Percentiles rank a stretch among this genome's conserved stretches.
Evolutionary conservation across 768 basidiomycete species (phyloP).

Genomic region (Boletus sp.): DNA sequence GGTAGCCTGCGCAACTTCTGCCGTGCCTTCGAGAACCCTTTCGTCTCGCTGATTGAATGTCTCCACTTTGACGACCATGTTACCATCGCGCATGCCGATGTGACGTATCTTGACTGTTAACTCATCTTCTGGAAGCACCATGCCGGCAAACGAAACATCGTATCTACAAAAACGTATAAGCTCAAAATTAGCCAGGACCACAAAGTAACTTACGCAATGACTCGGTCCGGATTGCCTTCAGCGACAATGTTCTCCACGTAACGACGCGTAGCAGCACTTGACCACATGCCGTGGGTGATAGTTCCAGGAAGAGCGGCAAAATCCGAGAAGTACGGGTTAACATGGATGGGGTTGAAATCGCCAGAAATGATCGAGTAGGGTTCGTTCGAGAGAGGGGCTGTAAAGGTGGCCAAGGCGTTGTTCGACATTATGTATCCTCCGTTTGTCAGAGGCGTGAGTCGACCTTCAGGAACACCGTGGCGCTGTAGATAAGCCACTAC

Average conservation of each 20-base stretch:
- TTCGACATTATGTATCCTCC: constrained; percentile 84
- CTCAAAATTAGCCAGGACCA: not conserved
- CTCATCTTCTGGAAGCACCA: constrained; percentile 91
- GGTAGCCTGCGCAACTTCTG: constrained; percentile 88
- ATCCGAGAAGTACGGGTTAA: constrained; percentile 97
- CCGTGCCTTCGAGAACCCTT: constrained; percentile 88
- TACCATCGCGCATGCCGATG: constrained; percentile 87
- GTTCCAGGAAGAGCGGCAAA: constrained; percentile 91
- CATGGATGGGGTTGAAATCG: constrained; percentile 98
- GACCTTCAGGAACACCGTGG: constrained; percentile 77
- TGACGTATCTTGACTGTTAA: constrained; percentile 86
- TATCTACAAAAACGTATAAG: constrained; percentile 50
- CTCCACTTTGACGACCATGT: constrained; percentile 87
- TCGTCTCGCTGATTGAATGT: constrained; percentile 82
- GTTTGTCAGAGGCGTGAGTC: constrained; percentile 71
- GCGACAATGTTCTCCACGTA: constrained; percentile 94
- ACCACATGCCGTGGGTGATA: constrained; percentile 98
- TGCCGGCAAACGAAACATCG: constrained; percentile 92
- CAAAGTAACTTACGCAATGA: constrained; percentile 64
- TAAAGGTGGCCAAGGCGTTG: constrained; percentile 62
- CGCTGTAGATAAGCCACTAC: constrained; percentile 91
- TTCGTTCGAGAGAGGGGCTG: constrained; percentile 87
- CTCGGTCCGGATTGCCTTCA: constrained; percentile 87
- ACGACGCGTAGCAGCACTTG: constrained; percentile 89
- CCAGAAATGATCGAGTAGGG: constrained; percentile 95